phyloP scores from a whole-genome alignment of 2,329 filamentous ascomycete genomes.

The Ilyonectria mors-panacis region DNA sequence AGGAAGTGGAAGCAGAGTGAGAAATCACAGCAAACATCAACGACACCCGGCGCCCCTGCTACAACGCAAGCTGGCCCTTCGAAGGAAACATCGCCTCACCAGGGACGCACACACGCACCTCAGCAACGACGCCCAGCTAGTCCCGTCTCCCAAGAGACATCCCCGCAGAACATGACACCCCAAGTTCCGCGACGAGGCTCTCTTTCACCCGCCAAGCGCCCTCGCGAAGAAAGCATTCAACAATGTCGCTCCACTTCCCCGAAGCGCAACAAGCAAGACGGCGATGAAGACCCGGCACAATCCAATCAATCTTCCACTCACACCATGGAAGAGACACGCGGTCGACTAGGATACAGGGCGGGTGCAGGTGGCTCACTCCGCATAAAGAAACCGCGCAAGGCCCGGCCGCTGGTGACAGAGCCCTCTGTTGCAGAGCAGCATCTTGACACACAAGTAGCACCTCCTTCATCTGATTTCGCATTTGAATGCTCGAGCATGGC shows the following conservation, averaged over 20 bases:
- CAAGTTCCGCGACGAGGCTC: not conserved
- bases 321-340: constrained; percentile 30
- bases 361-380: constrained; percentile 54
- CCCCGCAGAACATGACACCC: not conserved
- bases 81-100: not conserved
- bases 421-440: constrained; percentile 36
- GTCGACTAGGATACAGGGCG: constrained; percentile 44
- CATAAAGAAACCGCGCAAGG: constrained; percentile 50
- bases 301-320: not conserved
- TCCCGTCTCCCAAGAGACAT: not conserved
- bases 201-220: constrained; percentile 30
- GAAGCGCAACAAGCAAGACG: constrained; percentile 37
- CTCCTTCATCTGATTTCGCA: constrained; percentile 34
- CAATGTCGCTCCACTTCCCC: constrained; percentile 10
- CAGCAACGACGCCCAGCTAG: not conserved
- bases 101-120: not conserved
- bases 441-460: constrained; percentile 17
- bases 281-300: not conserved
- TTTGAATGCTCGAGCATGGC: constrained; percentile 24
- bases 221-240: constrained; percentile 30
- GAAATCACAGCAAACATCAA: constrained; percentile 1
- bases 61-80: not conserved
- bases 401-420: constrained; percentile 34
- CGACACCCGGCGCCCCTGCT: not conserved
- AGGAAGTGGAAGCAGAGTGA: constrained; percentile 39